Conservation (phyloP, 106 monocot species). For the Dendrobium catenatum region DNA sequence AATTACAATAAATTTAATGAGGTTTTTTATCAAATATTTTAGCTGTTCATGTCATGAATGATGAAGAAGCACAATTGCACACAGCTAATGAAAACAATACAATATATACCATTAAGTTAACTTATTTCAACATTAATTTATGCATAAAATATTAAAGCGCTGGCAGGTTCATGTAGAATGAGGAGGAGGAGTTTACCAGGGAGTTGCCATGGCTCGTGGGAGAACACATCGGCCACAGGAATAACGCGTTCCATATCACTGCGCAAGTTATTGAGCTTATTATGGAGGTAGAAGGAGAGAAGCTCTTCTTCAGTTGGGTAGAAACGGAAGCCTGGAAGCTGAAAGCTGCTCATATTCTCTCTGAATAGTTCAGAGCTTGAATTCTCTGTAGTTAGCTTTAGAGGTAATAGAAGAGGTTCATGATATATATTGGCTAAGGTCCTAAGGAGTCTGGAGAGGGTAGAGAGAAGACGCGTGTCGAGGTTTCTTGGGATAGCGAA, state of each 20-base stretch:
- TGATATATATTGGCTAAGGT: background rate
- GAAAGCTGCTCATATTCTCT: background rate
- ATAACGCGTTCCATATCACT: constrained; percentile 55
- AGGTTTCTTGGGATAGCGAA: background rate
- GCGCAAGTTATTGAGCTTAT: constrained; percentile 44
- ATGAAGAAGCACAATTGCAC: background rate
- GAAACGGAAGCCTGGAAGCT: constrained; percentile 50
- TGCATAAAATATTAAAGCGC: no score
- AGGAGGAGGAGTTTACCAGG: constrained; percentile 20
- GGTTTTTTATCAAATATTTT: background rate
- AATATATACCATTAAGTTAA: no score
- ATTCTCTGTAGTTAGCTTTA: background rate
- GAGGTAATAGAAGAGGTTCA: background rate
- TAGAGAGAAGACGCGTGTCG: background rate
- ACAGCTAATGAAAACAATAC: no score
- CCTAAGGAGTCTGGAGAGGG: background rate
- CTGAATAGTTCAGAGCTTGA: background rate
- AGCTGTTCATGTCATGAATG: no score
- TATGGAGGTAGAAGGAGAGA: constrained; percentile 66
- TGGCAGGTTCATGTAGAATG: no score
- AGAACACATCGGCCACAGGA: constrained; percentile 42
- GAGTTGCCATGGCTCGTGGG: constrained; percentile 52
- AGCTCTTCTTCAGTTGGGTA: constrained; percentile 84
- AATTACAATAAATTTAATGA: no score
- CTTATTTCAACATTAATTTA: no score